Conservation (phyloP, 208 protist species). For the Leishmania gerbilli region DNA sequence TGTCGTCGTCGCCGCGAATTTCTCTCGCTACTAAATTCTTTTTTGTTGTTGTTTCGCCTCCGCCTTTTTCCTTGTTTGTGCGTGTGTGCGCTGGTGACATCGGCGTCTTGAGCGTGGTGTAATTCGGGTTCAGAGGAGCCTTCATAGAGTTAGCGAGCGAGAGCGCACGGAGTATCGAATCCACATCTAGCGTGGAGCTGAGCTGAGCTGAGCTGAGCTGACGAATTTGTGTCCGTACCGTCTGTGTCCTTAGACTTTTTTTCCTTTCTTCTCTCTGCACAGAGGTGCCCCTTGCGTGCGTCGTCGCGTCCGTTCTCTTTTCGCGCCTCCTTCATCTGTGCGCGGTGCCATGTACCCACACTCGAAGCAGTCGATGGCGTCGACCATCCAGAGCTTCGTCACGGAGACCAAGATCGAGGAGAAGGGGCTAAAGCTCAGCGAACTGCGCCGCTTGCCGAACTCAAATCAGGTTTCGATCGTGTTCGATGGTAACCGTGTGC, state of each 20-base stretch:
- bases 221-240: not conserved
- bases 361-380: slow-evolving; percentile 27
- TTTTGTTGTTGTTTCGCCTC: not conserved
- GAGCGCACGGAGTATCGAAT: not conserved
- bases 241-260: not conserved
- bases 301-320: not conserved
- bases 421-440: slow-evolving; percentile 48
- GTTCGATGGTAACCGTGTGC: slow-evolving; percentile 83
- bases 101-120: not conserved
- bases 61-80: not conserved
- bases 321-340: not conserved
- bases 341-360: slow-evolving; percentile 35
- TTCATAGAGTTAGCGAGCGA: slow-evolving; percentile 4
- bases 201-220: not conserved
- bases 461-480: slow-evolving; percentile 59
- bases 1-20: not conserved
- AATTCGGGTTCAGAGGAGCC: not conserved
- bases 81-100: not conserved
- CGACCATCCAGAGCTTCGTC: slow-evolving; percentile 63
- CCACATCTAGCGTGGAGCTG: not conserved
- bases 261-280: slow-evolving; percentile 2
- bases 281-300: not conserved
- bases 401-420: slow-evolving; percentile 67
- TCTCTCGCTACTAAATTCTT: not conserved
- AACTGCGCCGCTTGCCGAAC: slow-evolving; percentile 50